Evolutionary conservation across 306 rosid genomes (phyloP), one percentile per base, ranked within the genome.

Genomic region (Vigna reflexopilosa): DNA sequence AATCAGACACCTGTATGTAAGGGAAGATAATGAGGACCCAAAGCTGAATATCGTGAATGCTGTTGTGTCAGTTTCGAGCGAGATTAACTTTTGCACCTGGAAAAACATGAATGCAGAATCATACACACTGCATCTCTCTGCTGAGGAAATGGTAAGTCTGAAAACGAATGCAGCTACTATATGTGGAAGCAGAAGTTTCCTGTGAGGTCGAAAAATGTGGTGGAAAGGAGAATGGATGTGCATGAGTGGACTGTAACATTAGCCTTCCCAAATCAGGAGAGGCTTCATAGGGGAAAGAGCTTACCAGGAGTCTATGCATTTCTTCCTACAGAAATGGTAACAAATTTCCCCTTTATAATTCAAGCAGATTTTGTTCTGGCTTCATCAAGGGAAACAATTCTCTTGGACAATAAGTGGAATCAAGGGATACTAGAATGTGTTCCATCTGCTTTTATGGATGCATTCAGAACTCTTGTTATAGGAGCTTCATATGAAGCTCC

Each of bases 291-390:
- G 56, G 93, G 90, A 65, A 58, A 4, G 20, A 82, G 47, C 70
- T 87, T 78, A 7, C 88, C 89, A 17, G 97, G 97, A 42, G 65
- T 91, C 55, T 91, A 86, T 26, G 90, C 91, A 3, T 91, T 86
- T 76, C 94, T 91, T 70, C 97, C 97, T 16, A 91, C 97, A 16
- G 92, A 88, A 80, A 89, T 89, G 94, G 77, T 87, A 0, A 91
- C 94, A 1, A 77, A 81, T 55, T 89, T 91, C 30, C 97, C 97
- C 2, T 91, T 91, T 82, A 87, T 89, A 72, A 86, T 91, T 47
- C 97, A 91, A 78, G 91, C 92, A n/a, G 97, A 91, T 77, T 91
- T 91, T 83, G 85, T 93, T 1, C 72, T 93, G 11, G 86, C 93
- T 49, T 90, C 97, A 44, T 93, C 96, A 14, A 85, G 97, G 75